Conservation (phyloP, 2,329 filamentous ascomycete genomes). For the Xylariaceae sp. region DNA sequence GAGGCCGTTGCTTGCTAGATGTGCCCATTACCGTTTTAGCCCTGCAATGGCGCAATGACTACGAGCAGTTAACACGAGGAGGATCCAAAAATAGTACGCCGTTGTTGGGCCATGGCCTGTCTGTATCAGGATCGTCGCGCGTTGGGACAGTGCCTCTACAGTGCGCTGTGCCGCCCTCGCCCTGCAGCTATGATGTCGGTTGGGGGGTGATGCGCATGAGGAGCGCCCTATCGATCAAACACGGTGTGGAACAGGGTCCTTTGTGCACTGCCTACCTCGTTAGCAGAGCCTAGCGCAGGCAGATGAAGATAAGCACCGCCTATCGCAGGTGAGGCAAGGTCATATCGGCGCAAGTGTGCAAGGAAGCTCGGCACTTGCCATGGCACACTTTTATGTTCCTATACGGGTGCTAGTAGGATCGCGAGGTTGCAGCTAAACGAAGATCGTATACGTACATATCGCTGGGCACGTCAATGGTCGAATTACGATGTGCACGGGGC, state of each 20-base stretch:
- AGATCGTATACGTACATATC: too few relatives aligned
- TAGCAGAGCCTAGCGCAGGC: too few relatives aligned
- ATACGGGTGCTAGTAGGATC: too few relatives aligned
- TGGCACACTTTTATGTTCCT: too few relatives aligned
- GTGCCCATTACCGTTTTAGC: too few relatives aligned
- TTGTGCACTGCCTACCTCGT: background rate
- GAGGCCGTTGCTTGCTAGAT: background rate
- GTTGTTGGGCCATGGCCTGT: background rate
- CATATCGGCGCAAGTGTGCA: too few relatives aligned
- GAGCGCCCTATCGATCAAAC: background rate
- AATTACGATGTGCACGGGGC: background rate
- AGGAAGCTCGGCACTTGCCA: too few relatives aligned
- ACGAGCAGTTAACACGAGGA: background rate
- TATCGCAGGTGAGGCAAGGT: too few relatives aligned
- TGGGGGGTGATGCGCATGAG: background rate
- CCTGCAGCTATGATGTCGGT: background rate
- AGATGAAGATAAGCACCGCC: too few relatives aligned
- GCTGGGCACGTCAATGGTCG: too few relatives aligned
- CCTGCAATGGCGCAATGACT: background rate
- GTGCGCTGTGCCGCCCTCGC: background rate
- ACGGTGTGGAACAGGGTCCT: background rate
- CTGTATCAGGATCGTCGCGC: background rate
- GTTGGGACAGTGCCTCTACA: background rate
- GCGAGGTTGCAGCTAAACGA: too few relatives aligned
- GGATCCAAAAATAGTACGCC: background rate